Conservation (phyloP, 2,329 filamentous ascomycete genomes). For the Penicillium sp. region DNA sequence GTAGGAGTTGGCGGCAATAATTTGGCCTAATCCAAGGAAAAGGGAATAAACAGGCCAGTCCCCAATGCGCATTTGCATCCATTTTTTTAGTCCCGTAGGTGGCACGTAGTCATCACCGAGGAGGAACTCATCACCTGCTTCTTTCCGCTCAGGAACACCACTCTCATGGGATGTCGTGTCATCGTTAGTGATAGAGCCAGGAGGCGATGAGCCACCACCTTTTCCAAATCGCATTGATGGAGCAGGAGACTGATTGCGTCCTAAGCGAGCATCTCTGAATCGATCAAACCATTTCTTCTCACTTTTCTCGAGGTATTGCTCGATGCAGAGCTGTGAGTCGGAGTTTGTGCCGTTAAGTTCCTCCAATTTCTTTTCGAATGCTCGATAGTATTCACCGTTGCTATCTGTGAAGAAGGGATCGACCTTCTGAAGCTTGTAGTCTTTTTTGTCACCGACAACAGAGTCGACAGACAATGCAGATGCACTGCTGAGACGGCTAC, state of each 20-base stretch:
- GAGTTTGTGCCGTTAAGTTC: conserved; percentile 61
- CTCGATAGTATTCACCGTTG: conserved; percentile 63
- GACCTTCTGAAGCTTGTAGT: conserved; percentile 67
- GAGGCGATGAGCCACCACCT: conserved; percentile 34
- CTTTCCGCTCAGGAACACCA: conserved; percentile 37
- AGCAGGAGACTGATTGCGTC: conserved; percentile 50
- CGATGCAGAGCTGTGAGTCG: conserved; percentile 64
- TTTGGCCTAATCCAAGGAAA: conserved; percentile 64
- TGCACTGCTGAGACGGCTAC: conserved; percentile 43
- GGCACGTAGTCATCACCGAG: conserved; percentile 61
- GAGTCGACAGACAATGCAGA: conserved; percentile 60
- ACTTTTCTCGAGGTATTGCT: conserved; percentile 66
- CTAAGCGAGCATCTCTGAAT: conserved; percentile 63
- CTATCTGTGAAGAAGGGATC: conserved; percentile 71
- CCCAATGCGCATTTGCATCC: conserved; percentile 61
- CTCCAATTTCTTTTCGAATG: conserved; percentile 63
- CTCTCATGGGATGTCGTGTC: conserved; percentile 38
- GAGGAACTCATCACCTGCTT: conserved; percentile 58
- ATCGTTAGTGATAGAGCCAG: conserved; percentile 48
- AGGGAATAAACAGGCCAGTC: conserved; percentile 69
- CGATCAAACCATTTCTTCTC: conserved; percentile 70
- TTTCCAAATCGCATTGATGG: conserved; percentile 39
- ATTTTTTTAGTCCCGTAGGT: conserved; percentile 60
- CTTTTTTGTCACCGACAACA: conserved; percentile 64
- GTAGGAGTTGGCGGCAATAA: conserved; percentile 69